Base-by-base conservation (phyloP, 2,329 filamentous ascomycete genomes). In the Alternaria sp. region DNA sequence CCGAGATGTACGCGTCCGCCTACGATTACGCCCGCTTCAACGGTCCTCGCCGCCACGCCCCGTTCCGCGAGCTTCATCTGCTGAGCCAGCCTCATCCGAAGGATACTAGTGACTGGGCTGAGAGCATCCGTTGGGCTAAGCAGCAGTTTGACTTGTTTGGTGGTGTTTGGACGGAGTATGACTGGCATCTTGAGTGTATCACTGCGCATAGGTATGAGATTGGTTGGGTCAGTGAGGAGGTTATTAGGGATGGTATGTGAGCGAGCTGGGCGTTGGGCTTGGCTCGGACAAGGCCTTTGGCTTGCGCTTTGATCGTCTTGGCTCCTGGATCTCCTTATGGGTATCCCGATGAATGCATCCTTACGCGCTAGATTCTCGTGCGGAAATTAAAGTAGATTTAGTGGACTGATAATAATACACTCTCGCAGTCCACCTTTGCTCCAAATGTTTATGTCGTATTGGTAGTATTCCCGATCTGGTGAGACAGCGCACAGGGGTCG, bases 111-210 rank as follows among this genome's bases (percentile, higher is more conserved):
- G 75, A 76, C 11, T 77, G 72, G 72, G 75, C 74, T 0, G 76
- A 79, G 64, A 76, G 76, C n/a, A 69, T 79, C 4, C 70, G 75
- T 12, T 79, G 75, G 74, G 72, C 73, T 8, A 75, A 75, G 52
- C 65, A 77, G 62, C 74, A 78, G 59, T 62, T 64, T n/a, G 8
- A 9, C 12, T 3, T 52, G 12, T 78, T 66, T 57, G 71, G 69
- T 1, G 63, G 61, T 17, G 46, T 71, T 1, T 78, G 76, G 75
- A 74, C 67, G 8, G 75, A 77, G 68, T 72, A 72, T 46, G 69
- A 68, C 6, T 65, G 68, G 4, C 66, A 73, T 40, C 66, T 76
- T 9, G 69, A 73, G 57, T n/a, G 43, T 2, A 74, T 78, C 32
- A 69, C 66, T 1, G 44, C 61, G 52, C 65, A 71, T 46, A 65